Conservation (phyloP, 768 basidiomycete species). For the Chalciporus chontae region DNA sequence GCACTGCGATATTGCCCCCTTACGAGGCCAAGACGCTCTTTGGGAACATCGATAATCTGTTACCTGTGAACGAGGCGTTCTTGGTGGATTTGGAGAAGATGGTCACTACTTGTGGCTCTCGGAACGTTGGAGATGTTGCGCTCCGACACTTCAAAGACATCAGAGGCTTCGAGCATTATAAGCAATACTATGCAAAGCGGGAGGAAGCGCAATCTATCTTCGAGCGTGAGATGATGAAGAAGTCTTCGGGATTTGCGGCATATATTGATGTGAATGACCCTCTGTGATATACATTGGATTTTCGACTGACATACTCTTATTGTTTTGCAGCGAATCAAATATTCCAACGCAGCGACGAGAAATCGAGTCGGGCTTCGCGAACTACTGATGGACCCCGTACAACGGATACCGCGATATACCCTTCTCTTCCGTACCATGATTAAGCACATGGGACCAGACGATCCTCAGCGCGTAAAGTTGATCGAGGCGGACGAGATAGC, state of each 20-base stretch:
- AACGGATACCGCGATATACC: slow-evolving; percentile 93
- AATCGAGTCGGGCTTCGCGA: slow-evolving; percentile 89
- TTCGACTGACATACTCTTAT: slow-evolving; percentile 4
- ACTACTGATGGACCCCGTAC: slow-evolving; percentile 93
- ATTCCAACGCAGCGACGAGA: slow-evolving; percentile 65
- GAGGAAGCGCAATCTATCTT: slow-evolving; percentile 91
- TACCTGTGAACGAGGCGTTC: slow-evolving; percentile 89
- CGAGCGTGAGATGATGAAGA: slow-evolving; percentile 76
- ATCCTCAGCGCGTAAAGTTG: slow-evolving; percentile 75
- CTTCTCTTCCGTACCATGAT: slow-evolving; percentile 90
- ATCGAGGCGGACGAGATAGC: slow-evolving; percentile 85
- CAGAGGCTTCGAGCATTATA: slow-evolving; percentile 87
- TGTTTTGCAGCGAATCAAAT: slow-evolving; percentile 71
- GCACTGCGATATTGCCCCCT: slow-evolving; percentile 80
- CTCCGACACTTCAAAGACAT: slow-evolving; percentile 83
- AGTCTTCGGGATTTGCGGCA: slow-evolving; percentile 74
- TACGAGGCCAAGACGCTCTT: slow-evolving; percentile 95
- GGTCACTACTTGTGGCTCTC: slow-evolving; percentile 55
- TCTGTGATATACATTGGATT: slow-evolving; percentile 7
- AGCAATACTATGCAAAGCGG: slow-evolving; percentile 86
- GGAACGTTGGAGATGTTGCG: slow-evolving; percentile 75
- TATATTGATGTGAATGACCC: slow-evolving; percentile 75
- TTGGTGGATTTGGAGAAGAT: slow-evolving; percentile 79
- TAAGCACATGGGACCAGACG: slow-evolving; percentile 77
- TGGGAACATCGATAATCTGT: slow-evolving; percentile 86